Conservation (phyloP, 2,329 filamentous ascomycete genomes). For the Ophiostoma australiae region DNA sequence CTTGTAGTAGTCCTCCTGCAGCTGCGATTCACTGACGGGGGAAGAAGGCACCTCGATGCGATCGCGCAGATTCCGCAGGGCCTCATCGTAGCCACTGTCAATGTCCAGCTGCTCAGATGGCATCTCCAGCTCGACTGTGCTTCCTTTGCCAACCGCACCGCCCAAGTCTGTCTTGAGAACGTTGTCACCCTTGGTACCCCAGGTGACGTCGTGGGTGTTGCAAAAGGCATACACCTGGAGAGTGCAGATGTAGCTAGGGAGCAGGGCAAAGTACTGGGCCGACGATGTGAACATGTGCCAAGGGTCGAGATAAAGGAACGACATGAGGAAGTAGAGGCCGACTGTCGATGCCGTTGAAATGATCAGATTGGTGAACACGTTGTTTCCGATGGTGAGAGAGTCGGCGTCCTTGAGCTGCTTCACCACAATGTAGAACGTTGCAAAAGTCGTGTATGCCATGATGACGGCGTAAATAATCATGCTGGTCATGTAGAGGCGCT, state of each 20-base stretch:
- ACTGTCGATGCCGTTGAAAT: constrained; percentile 83
- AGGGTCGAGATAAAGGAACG: constrained; percentile 91
- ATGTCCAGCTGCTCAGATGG: constrained; percentile 97
- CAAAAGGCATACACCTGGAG: constrained; percentile 98
- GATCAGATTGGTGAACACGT: constrained; percentile 91
- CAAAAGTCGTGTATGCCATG: constrained; percentile 93
- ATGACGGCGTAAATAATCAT: constrained; percentile 91
- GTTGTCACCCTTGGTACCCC: constrained; percentile 89
- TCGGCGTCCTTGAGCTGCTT: constrained; percentile 61
- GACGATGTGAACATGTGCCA: constrained; percentile 98
- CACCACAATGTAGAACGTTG: constrained; percentile 81
- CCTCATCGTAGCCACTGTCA: constrained; percentile 94
- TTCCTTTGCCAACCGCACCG: constrained; percentile 68
- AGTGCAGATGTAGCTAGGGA: constrained; percentile 93
- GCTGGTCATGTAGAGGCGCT: constrained; percentile 78
- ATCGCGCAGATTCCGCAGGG: constrained; percentile 90
- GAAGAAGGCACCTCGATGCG: constrained; percentile 71
- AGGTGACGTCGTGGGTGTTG: constrained; percentile 95
- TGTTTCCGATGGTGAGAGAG: constrained; percentile 60
- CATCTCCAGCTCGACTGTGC: constrained; percentile 91
- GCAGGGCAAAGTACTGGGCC: constrained; percentile 83
- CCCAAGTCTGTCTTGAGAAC: constrained; percentile 89
- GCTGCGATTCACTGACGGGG: constrained; percentile 64
- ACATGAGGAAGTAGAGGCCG: constrained; percentile 94
- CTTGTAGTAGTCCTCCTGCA: constrained; percentile 98